These are phyloP conservation scores for Bipolaris zeicola DNA, from an alignment of 2,329 filamentous ascomycete genomes.

Conservation along the genomic window DNA sequence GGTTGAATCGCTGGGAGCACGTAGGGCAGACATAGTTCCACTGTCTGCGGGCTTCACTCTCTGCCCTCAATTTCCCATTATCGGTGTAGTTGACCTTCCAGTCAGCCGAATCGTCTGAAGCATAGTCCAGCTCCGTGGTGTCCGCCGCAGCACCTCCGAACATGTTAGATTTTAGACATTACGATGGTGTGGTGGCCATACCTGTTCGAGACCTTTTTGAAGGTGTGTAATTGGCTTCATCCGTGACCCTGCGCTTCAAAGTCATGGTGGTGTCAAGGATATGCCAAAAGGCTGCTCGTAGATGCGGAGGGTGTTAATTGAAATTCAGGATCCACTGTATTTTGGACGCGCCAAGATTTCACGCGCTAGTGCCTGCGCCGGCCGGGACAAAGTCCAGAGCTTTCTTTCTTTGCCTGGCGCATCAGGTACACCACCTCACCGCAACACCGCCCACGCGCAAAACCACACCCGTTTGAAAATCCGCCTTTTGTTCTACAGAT, in stretches of 20 bases:
- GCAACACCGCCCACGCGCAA: constrained; percentile 7
- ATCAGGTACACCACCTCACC: constrained; percentile 14
- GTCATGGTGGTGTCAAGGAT: constrained; percentile 26
- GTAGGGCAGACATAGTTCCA: constrained; percentile 80
- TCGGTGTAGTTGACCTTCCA: constrained; percentile 36
- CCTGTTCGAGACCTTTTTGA: constrained; percentile 39
- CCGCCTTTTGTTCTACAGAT: not conserved
- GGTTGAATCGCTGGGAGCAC: constrained; percentile 85
- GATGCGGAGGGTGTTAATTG: constrained; percentile 7
- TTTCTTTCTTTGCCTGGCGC: constrained; percentile 28
- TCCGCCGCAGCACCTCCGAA: constrained; percentile 17
- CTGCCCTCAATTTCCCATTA: constrained; percentile 34
- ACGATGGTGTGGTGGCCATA: constrained; percentile 12
- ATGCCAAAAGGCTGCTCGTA: constrained; percentile 18
- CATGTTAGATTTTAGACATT: constrained; percentile 12
- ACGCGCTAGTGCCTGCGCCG: constrained; percentile 20
- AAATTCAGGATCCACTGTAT: constrained; percentile 22
- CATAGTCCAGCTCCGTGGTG: constrained; percentile 19
- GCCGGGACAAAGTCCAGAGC: constrained; percentile 17
- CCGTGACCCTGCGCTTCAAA: constrained; percentile 34
- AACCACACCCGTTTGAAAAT: not conserved
- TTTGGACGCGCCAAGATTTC: constrained; percentile 30
- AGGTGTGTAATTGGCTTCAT: constrained; percentile 4
- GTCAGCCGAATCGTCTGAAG: constrained; percentile 34
- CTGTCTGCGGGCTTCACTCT: constrained; percentile 58